Evolutionary conservation across 768 basidiomycete genomes (phyloP), one percentile per base, ranked within the genome.

Genomic region (Tulasnella sp.): DNA sequence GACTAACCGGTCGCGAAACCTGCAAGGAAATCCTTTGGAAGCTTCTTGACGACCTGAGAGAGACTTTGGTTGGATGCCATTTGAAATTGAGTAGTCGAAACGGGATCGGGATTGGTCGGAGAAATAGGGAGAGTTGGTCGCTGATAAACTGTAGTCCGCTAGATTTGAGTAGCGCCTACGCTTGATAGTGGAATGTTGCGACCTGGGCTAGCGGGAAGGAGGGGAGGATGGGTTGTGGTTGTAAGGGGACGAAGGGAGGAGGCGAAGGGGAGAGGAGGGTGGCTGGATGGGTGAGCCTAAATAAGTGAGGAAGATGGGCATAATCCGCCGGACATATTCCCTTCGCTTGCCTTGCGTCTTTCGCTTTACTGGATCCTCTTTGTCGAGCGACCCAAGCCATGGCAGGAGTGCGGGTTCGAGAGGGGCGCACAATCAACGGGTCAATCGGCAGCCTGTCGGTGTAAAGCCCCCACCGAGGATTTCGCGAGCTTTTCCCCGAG

Each of bases 1-100:
- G 25, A 80, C 88, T 78, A 78, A 88, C 90, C 89, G 19, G 91
- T 91, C 2, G 90, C 90, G 80, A 91, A 91, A 67, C 90, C 89
- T 88, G 90, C 91, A 72, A 91, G 83, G 81, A 91, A 90, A 80
- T 89, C 87, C 74, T 84, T 85, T 37, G 89, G 86, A 39, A 91
- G 83, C 81, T 87, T 87, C 45, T 74, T 74, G 22, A 58, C 58
- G 54, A 42, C 34, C 25, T 38, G 22, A n/a, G 73, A 0, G 40
- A 70, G 39, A 42, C 40, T 73, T 73, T 40, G n/a, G n/a, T 64
- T 25, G 42, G 38, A 38, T 25, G 71, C 25, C 71, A 72, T 72
- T 72, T 39, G 40, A 40, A 34, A 34, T 31, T 3, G 22, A 36
- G 52, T 42, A 42, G 54, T 74, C 49, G 73, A 74, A 58, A 37